Conservation (phyloP, 148 eudicot genomes). For the Bassia scoparia region DNA sequence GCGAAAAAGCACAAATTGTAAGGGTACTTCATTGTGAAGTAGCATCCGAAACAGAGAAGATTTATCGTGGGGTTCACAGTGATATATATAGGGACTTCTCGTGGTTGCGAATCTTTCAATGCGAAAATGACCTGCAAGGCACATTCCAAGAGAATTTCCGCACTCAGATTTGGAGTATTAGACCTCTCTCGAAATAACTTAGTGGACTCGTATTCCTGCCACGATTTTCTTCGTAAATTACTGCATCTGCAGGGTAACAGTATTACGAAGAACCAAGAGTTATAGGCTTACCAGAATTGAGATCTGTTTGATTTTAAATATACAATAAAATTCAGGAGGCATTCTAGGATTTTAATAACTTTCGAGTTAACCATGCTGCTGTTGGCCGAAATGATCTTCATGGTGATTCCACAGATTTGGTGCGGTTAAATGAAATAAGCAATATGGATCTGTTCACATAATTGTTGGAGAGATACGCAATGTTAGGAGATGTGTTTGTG, state of each 20-base stretch:
- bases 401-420: not conserved
- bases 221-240: not conserved
- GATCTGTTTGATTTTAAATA: constrained; percentile 15
- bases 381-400: not conserved
- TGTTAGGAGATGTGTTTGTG: no score
- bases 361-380: not conserved
- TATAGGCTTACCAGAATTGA: not conserved
- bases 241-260: constrained; percentile 5
- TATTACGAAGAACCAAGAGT: not conserved
- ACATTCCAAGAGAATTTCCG: not conserved
- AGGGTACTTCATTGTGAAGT: no score
- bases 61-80: no score
- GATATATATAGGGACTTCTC: not conserved
- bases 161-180: not conserved
- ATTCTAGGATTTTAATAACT: constrained; percentile 24
- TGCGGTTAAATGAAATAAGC: no score
- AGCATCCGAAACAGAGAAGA: no score
- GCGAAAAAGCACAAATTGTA: no score
- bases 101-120: not conserved
- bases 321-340: constrained; percentile 12
- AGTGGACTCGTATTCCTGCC: not conserved
- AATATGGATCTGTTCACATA: constrained; percentile 10
- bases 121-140: constrained; percentile 1
- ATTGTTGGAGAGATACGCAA: constrained; percentile 1
- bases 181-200: constrained; percentile 20